These are phyloP conservation scores for Arxiozyma telluris DNA, from an alignment of 1,139 yeast genomes.

Conservation along the genomic window DNA sequence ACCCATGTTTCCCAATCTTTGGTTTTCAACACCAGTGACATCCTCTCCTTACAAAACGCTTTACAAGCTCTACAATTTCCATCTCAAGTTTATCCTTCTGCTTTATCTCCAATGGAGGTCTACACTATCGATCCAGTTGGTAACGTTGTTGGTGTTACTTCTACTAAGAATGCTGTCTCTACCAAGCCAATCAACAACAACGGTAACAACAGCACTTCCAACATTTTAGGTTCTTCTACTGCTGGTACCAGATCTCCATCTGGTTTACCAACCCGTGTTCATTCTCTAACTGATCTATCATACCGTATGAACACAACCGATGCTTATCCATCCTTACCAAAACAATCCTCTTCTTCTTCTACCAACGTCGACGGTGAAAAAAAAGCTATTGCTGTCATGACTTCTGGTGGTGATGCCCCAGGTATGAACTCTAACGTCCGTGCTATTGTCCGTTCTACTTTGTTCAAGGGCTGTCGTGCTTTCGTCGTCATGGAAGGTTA, in stretches of 20 bases:
- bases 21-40: constrained; percentile 29
- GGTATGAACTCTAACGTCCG: constrained; percentile 97
- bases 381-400: constrained; percentile 73
- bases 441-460: constrained; percentile 76
- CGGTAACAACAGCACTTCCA: constrained; percentile 8
- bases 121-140: constrained; percentile 52
- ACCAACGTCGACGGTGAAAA: constrained; percentile 4
- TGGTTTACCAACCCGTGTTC: constrained; percentile 21
- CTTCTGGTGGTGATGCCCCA: constrained; percentile 96
- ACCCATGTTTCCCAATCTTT: constrained; percentile 28
- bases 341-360: constrained; percentile 4
- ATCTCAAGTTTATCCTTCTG: constrained; percentile 43
- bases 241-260: constrained; percentile 10
- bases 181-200: constrained; percentile 35
- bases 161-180: constrained; percentile 49
- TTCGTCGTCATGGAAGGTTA: constrained; percentile 92
- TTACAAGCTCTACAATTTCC: constrained; percentile 19
- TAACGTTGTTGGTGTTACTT: constrained; percentile 56
- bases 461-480: constrained; percentile 85
- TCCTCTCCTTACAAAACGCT: constrained; percentile 24
- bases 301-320: constrained; percentile 15
- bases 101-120: constrained; percentile 56
- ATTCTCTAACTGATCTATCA: constrained; percentile 24
- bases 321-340: constrained; percentile 20
- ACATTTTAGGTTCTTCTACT: constrained; percentile 4